phyloP scores from a whole-genome alignment of 208 protist species.

The Novymonas esmeraldas region DNA sequence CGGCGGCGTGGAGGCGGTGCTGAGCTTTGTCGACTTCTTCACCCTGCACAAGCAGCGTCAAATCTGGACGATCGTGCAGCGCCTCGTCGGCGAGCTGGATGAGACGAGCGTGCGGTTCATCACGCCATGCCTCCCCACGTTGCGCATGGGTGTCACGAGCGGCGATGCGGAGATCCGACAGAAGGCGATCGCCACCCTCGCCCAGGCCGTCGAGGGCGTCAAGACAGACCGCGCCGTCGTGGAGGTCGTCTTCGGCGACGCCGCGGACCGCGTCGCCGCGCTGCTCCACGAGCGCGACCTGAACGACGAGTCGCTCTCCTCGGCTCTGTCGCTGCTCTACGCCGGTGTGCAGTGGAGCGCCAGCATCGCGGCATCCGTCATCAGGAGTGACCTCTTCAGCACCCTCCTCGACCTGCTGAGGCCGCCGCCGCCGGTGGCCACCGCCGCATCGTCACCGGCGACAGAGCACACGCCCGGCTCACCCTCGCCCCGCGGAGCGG shows the following conservation, averaged over 20 bases:
- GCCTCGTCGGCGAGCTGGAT: constrained; percentile 71
- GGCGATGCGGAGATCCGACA: constrained; percentile 76
- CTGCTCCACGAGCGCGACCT: constrained; percentile 39
- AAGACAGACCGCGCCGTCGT: constrained; percentile 44
- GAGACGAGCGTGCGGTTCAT: constrained; percentile 54
- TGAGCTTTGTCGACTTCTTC: constrained; percentile 96
- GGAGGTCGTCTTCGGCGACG: constrained; percentile 57
- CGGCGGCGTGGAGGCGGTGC: constrained; percentile 81
- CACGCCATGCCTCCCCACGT: constrained; percentile 56
- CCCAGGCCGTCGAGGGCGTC: constrained; percentile 58
- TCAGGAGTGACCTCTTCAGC: constrained; percentile 47
- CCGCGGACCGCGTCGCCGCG: constrained; percentile 36
- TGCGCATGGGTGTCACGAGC: constrained; percentile 69
- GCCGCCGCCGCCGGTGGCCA: not conserved
- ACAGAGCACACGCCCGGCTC: not conserved
- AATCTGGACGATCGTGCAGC: constrained; percentile 74
- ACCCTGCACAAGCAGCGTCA: constrained; percentile 87
- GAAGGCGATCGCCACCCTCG: constrained; percentile 60
- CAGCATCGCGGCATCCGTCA: constrained; percentile 36
- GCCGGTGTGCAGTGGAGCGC: constrained; percentile 50
- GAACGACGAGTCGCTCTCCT: constrained; percentile 55
- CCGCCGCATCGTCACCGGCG: not conserved
- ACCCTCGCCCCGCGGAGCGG: too few relatives aligned
- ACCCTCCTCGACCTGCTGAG: constrained; percentile 33
- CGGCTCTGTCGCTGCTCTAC: constrained; percentile 45